phyloP scores from a whole-genome alignment of 106 monocot genomes.

The Dendrobium chrysotoxum region DNA sequence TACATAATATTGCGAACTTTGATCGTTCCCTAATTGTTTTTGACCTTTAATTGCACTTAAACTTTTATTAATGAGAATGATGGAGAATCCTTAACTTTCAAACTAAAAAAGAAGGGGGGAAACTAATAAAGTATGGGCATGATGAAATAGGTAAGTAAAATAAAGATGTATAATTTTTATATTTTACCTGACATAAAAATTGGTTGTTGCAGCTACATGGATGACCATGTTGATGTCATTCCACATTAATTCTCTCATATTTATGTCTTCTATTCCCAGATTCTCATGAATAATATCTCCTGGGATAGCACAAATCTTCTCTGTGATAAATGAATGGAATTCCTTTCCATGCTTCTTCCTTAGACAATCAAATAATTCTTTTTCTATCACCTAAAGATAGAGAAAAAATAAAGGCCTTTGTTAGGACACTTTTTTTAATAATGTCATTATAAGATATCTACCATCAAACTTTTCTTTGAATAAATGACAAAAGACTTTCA shows the following conservation, averaged over 20 bases:
- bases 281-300: conserved; percentile 41
- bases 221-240: conserved; percentile 38
- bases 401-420: neutral
- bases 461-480: too few species aligned
- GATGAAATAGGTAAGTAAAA: too few species aligned
- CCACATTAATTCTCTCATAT: conserved; percentile 18
- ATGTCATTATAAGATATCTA: too few species aligned
- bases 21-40: too few species aligned
- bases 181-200: conserved; percentile 51
- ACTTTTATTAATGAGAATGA: too few species aligned
- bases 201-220: conserved; percentile 65
- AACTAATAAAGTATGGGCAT: too few species aligned
- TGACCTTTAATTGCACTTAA: too few species aligned
- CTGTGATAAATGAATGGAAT: conserved; percentile 30
- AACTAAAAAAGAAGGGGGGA: too few species aligned
- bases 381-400: conserved; percentile 34
- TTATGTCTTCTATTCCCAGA: conserved; percentile 33
- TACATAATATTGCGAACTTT: too few species aligned
- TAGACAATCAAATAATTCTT: conserved; percentile 42
- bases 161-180: neutral
- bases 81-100: too few species aligned
- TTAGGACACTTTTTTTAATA: too few species aligned
- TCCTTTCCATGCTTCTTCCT: conserved; percentile 39
- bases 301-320: conserved; percentile 36
- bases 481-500: too few species aligned